Percentiles rank a stretch among this genome's conserved stretches.
These are phyloP conservation scores for Zymoseptoria ardabiliae DNA, from an alignment of 2,329 filamentous ascomycete species.

Conservation along the genomic window DNA sequence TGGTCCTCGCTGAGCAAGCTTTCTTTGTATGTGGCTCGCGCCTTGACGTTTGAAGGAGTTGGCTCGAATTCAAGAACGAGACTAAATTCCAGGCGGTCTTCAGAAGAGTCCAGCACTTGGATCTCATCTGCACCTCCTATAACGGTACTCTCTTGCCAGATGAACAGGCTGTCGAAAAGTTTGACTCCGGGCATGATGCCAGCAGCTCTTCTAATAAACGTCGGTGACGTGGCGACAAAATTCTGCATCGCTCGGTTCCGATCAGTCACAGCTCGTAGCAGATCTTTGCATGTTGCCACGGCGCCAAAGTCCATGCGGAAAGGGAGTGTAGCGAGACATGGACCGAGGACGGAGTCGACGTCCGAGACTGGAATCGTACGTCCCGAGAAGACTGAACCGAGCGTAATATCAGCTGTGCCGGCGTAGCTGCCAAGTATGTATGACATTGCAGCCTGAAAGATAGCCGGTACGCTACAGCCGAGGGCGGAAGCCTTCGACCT, in stretches of 20 bases:
- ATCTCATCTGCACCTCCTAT: conserved; percentile 35
- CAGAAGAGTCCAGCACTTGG: conserved; percentile 47
- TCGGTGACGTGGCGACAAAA: conserved; percentile 56
- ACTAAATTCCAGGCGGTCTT: conserved; percentile 69
- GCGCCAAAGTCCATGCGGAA: conserved; percentile 55
- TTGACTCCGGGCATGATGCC: conserved; percentile 46
- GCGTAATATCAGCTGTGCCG: conserved; percentile 58
- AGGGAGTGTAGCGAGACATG: conserved; percentile 71
- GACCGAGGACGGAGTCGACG: conserved; percentile 69
- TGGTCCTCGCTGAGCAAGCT: conserved; percentile 50
- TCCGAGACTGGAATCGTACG: conserved; percentile 62
- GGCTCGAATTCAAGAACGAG: conserved; percentile 73
- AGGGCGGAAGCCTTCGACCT: conserved; percentile 8
- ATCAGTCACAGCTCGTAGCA: conserved; percentile 57
- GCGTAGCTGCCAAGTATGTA: conserved; percentile 59
- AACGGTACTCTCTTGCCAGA: conserved; percentile 70
- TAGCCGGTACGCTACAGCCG: conserved; percentile 56
- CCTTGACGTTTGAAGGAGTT: conserved; percentile 35
- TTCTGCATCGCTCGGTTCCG: conserved; percentile 59
- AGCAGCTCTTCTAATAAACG: conserved; percentile 59
- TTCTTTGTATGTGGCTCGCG: conserved; percentile 50
- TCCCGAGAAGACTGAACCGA: conserved; percentile 78
- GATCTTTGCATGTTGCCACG: conserved; percentile 48
- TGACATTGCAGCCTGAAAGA: conserved; percentile 67
- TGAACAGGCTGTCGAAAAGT: conserved; percentile 71